A percentile compares a stretch with the other conserved stretches of the same genome.
These are phyloP conservation scores for Fennellomyces sp. DNA, from an alignment of 371 early-diverging fungal genomes.

Conservation along the genomic window DNA sequence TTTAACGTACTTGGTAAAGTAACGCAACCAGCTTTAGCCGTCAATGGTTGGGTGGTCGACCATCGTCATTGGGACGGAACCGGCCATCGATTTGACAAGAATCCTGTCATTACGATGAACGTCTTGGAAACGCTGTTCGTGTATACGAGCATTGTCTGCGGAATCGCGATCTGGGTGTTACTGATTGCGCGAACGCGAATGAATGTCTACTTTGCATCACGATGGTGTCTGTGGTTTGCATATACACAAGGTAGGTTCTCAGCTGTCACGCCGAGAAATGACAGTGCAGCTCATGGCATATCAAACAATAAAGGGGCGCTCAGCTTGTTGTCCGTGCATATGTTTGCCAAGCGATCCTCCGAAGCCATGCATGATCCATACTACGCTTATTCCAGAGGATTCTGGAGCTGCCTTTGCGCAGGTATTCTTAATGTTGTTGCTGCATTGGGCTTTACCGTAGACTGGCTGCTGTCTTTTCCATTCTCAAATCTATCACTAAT, in stretches of 20 bases:
- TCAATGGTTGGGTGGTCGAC: slow-evolving; percentile 22
- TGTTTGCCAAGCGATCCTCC: background rate
- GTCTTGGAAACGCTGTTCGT: background rate
- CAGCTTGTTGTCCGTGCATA: slow-evolving; percentile 3
- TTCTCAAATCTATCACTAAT: slow-evolving; percentile 12
- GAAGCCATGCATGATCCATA: background rate
- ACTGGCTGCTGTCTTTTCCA: slow-evolving; percentile 17
- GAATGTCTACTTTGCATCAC: slow-evolving; percentile 11
- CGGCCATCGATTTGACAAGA: slow-evolving; percentile 16
- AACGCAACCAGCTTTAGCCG: slow-evolving; percentile 3
- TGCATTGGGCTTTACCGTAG: slow-evolving; percentile 10
- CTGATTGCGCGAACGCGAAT: slow-evolving; percentile 18
- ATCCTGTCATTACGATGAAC: slow-evolving; percentile 1
- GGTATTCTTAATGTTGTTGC: slow-evolving; percentile 8
- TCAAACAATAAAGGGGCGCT: background rate
- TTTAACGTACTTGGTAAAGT: background rate
- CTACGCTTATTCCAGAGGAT: slow-evolving; percentile 21
- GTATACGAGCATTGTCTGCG: background rate
- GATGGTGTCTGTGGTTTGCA: slow-evolving; percentile 16
- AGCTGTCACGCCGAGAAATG: background rate
- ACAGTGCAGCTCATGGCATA: too few relatives aligned
- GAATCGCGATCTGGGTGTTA: slow-evolving; percentile 8
- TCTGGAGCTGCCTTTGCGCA: slow-evolving; percentile 19
- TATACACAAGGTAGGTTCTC: slow-evolving; percentile 11
- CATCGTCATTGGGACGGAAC: slow-evolving; percentile 19